A percentile compares a stretch with the other conserved stretches of the same genome.
Evolutionary conservation across 1,284 basidiomycete species (phyloP).

Genomic region (Ceratobasidium sp.): DNA sequence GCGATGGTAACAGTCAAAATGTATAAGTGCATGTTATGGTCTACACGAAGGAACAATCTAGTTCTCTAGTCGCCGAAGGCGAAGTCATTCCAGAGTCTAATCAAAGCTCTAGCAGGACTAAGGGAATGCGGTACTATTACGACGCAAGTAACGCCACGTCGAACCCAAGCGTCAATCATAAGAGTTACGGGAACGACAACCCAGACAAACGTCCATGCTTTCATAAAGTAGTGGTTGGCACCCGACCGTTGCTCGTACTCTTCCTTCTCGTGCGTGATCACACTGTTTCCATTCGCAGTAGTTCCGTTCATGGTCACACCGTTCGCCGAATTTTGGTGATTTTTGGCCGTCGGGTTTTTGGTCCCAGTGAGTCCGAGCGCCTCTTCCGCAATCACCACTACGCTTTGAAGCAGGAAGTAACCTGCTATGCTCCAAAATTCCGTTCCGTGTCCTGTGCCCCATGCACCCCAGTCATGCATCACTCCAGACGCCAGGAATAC

Average conservation of each 20-base stretch:
- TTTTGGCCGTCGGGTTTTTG: neutral
- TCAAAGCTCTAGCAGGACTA: slow-evolving; percentile 19
- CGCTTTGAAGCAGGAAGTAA: slow-evolving; percentile 71
- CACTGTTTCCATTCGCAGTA: neutral
- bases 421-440: slow-evolving; percentile 64
- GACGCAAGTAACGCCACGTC: slow-evolving; percentile 18
- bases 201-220: slow-evolving; percentile 31
- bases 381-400: slow-evolving; percentile 67
- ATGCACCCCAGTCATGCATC: slow-evolving; percentile 70
- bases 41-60: neutral
- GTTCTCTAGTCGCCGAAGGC: neutral
- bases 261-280: neutral
- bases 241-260: neutral
- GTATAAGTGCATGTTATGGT: neutral
- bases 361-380: slow-evolving; percentile 10
- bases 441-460: slow-evolving; percentile 70
- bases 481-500: slow-evolving; percentile 70
- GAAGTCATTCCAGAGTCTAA: slow-evolving; percentile 26
- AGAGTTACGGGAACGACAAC: slow-evolving; percentile 27
- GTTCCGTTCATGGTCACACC: neutral
- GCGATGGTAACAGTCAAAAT: neutral
- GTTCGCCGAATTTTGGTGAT: neutral
- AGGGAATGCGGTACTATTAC: slow-evolving; percentile 23
- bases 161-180: slow-evolving; percentile 39
- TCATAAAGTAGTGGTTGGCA: slow-evolving; percentile 14